phyloP scores from a whole-genome alignment of 768 basidiomycete genomes.

The Collybia nuda region DNA sequence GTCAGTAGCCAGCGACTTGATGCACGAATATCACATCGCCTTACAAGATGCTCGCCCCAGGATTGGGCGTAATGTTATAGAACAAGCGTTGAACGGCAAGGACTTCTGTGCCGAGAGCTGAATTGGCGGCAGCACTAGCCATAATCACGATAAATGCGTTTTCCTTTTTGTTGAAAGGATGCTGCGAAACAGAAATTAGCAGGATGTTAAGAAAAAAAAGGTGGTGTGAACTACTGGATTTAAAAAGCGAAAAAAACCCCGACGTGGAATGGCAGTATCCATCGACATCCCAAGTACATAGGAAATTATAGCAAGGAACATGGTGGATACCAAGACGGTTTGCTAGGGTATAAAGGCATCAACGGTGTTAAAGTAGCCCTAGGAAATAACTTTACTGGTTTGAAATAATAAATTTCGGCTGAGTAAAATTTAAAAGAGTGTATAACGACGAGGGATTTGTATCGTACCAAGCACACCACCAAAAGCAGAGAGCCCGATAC shows the following conservation, averaged over 20 bases:
- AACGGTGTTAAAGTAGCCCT: not conserved
- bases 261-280: constrained; percentile 45
- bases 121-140: constrained; percentile 53
- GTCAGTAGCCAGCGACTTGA: not conserved
- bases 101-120: constrained; percentile 53
- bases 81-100: constrained; percentile 53
- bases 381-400: constrained; percentile 36
- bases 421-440: constrained; percentile 10
- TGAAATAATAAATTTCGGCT: constrained; percentile 65
- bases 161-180: constrained; percentile 61
- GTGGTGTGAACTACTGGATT: constrained; percentile 43
- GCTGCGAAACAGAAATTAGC: constrained; percentile 26
- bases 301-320: constrained; percentile 53
- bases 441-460: not conserved
- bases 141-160: constrained; percentile 59
- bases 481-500: constrained; percentile 45
- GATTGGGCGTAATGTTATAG: constrained; percentile 51
- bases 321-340: constrained; percentile 48
- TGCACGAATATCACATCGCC: not conserved
- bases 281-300: constrained; percentile 47
- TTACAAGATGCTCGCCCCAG: constrained; percentile 42
- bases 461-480: constrained; percentile 47
- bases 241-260: constrained; percentile 44
- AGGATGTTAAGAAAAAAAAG: not conserved
- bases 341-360: constrained; percentile 30